These are phyloP conservation scores for Cephalotrichum gorgonifer DNA, from an alignment of 2,329 filamentous ascomycete species.

Conservation along the genomic window DNA sequence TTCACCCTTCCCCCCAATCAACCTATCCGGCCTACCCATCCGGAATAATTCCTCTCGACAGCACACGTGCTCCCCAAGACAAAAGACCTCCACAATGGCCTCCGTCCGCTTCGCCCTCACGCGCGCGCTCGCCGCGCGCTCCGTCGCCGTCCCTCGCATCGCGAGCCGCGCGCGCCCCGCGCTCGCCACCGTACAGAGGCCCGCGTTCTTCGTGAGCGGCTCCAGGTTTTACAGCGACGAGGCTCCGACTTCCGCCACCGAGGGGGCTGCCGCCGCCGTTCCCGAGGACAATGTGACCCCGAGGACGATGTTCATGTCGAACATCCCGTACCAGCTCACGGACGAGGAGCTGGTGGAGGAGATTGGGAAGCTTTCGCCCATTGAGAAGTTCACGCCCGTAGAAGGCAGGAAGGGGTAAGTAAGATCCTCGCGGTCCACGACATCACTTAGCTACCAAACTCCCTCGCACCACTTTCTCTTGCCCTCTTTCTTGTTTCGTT, in stretches of 20 bases:
- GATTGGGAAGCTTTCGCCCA: not conserved
- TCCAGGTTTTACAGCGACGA: not conserved
- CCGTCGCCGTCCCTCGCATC: not conserved
- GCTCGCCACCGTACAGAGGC: not conserved
- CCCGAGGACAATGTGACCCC: not conserved
- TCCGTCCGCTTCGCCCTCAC: not conserved
- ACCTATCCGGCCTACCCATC: no score
- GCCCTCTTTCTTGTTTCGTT: not conserved
- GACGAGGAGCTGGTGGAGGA: not conserved
- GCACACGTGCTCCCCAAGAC: not conserved
- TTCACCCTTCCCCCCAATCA: no score
- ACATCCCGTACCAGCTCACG: not conserved
- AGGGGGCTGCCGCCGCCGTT: not conserved
- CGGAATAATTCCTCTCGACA: not conserved
- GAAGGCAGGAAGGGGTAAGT: not conserved
- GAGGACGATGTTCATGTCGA: not conserved
- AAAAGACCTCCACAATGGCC: not conserved
- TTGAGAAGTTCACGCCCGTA: not conserved
- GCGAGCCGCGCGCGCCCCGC: not conserved
- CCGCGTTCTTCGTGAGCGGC: not conserved
- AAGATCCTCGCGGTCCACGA: no score
- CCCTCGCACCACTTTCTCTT: no score
- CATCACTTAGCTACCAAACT: no score
- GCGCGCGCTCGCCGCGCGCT: not conserved
- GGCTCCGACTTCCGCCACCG: not conserved